Evolutionary conservation across 2,329 filamentous ascomycete genomes (phyloP).

Genomic region (Pseudogymnoascus sp.): DNA sequence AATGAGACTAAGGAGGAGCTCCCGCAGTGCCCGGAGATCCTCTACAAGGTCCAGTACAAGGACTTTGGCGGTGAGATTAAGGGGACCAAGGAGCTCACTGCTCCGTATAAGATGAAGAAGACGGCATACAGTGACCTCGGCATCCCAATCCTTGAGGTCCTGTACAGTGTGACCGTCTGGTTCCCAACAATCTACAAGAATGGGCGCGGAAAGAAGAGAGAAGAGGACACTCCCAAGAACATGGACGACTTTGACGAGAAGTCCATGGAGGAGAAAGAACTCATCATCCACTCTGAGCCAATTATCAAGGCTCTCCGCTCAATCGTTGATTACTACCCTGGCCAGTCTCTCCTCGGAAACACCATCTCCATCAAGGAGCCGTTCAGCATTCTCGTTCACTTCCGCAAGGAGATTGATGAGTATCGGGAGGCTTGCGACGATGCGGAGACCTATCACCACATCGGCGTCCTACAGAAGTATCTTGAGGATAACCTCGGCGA

Average conservation of each 20-base stretch:
- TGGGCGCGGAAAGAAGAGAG: constrained; percentile 12
- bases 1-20: constrained; percentile 14
- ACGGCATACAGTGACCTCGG: constrained; percentile 18
- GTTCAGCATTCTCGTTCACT: constrained; percentile 31
- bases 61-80: constrained; percentile 20
- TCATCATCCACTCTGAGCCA: constrained; percentile 20
- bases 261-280: constrained; percentile 21
- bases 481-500: constrained; percentile 20
- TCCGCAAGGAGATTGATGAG: constrained; percentile 20
- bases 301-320: constrained; percentile 21
- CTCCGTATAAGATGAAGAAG: constrained; percentile 20
- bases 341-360: constrained; percentile 18
- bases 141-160: constrained; percentile 19
- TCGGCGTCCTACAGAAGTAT: constrained; percentile 12
- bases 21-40: constrained; percentile 17
- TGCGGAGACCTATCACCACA: constrained; percentile 19
- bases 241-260: constrained; percentile 19
- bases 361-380: constrained; percentile 28
- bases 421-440: constrained; percentile 19
- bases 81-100: constrained; percentile 18
- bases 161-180: constrained; percentile 21
- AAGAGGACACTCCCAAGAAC: constrained; percentile 15
- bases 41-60: constrained; percentile 22
- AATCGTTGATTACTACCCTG: constrained; percentile 21
- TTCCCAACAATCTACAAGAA: constrained; percentile 20